Evolutionary conservation across 805 yeast species (phyloP), one percentile per base, ranked within the genome.

Genomic region (Zygosaccharomyces siamensis): DNA sequence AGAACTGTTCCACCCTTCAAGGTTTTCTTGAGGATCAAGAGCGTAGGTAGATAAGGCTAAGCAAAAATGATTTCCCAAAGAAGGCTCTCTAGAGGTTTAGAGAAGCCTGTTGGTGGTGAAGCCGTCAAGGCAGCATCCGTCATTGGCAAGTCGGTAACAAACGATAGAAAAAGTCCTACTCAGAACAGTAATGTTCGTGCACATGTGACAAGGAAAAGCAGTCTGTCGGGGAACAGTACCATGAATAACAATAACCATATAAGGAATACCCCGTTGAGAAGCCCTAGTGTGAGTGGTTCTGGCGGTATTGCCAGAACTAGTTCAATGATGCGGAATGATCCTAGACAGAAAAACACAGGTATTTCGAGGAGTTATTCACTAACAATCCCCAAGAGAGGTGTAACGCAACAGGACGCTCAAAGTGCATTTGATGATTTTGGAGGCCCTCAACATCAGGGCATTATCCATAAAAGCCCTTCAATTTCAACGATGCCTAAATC

Each of bases 71-170:
- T 53, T 28, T 44, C 51, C 37, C 45, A 46, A 45, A 52, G 48
- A 18, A 48, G 55, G 39, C 28, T 43, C 33, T 51, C 55, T 21
- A 43, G 55, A 38, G 55, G 47, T n/a, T 41, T 45, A 23, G 50
- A 47, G 24, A 45, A 45, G 30, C 57, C 59, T 31, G 70, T 74
- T 7, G 68, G 71, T 49, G 68, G 79, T 3, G 76, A 76, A 43
- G 86, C 86, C 0, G 55, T 81, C 23, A 86, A 85, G 5, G 86
- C 86, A 23, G 86, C 86, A 3, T 66, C 78, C 6, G 79, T 79
- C 3, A 74, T 78, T 50, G 82, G 82, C 2, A 66, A 67, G 45
- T 79, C 81, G 0, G 50, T 77, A 45, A 71, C 68, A 54, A 67
- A 45, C 18, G 57, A 57, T 37, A 67, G 67, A 1, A 57, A 56